phyloP scores from a whole-genome alignment of 352 stramenopile species.

The Salisapilia sapeloensis region DNA sequence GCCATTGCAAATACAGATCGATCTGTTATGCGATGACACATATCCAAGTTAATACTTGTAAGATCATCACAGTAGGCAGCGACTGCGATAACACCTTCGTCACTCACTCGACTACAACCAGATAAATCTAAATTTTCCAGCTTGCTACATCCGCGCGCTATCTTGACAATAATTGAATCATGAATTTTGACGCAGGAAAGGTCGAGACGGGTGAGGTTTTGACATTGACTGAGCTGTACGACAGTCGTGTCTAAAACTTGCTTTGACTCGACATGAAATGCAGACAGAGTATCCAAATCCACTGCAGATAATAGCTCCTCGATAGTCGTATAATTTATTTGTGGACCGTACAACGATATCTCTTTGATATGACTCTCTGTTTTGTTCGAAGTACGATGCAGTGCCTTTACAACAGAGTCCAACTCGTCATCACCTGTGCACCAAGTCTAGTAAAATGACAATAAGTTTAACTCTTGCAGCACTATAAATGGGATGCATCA shows the following conservation, averaged over 20 bases:
- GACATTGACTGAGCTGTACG: conserved; percentile 14
- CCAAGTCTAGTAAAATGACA: conserved; percentile 24
- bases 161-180: conserved; percentile 16
- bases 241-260: conserved; percentile 33
- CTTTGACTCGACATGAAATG: conserved; percentile 58
- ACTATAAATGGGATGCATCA: not conserved
- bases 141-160: conserved; percentile 15
- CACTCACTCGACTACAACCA: conserved; percentile 55
- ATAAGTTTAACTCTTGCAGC: not conserved
- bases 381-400: conserved; percentile 8
- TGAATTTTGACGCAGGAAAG: conserved; percentile 70
- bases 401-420: conserved; percentile 13
- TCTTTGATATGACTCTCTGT: conserved; percentile 12
- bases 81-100: conserved; percentile 60
- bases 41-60: conserved; percentile 46
- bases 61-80: conserved; percentile 27
- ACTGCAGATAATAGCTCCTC: conserved; percentile 20
- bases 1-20: conserved; percentile 32
- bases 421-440: conserved; percentile 47
- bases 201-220: conserved; percentile 12
- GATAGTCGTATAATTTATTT: conserved; percentile 25
- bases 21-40: conserved; percentile 69
- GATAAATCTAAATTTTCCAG: conserved; percentile 46
- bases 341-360: conserved; percentile 39
- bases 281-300: conserved; percentile 10